Evolutionary conservation across 1,284 basidiomycete genomes (phyloP).

Genomic region (Cryptococcus sp.): DNA sequence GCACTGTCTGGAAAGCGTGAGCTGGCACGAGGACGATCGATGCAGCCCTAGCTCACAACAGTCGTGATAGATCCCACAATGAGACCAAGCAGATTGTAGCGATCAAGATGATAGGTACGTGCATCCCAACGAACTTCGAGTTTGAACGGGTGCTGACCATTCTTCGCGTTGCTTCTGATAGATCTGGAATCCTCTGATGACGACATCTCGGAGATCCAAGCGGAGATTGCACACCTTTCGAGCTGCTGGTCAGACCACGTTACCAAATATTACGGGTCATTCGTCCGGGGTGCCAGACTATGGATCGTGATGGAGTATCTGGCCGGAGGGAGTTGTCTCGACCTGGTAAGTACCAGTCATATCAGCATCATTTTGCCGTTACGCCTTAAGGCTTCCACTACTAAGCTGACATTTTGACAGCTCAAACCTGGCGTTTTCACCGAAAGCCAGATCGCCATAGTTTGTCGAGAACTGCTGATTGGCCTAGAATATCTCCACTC

Average conservation of each 20-base stretch:
- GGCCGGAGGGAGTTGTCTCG: constrained; percentile 95
- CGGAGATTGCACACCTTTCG: constrained; percentile 93
- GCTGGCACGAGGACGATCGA: constrained; percentile 17
- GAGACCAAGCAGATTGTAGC: constrained; percentile 92
- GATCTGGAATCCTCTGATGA: constrained; percentile 73
- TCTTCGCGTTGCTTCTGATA: constrained; percentile 6
- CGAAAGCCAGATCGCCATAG: constrained; percentile 89
- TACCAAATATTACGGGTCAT: constrained; percentile 94
- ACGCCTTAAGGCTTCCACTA: neutral
- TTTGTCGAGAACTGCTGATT: constrained; percentile 89
- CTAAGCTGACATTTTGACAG: constrained; percentile 28
- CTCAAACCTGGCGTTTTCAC: constrained; percentile 87
- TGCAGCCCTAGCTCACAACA: constrained; percentile 12
- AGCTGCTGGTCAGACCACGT: constrained; percentile 96
- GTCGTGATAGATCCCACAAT: constrained; percentile 67
- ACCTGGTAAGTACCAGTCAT: constrained; percentile 60
- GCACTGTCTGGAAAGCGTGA: constrained; percentile 89
- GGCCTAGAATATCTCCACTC: constrained; percentile 92
- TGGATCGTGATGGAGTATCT: constrained; percentile 99
- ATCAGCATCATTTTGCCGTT: neutral
- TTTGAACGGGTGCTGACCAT: neutral
- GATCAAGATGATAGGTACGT: constrained; percentile 92
- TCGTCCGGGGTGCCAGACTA: constrained; percentile 93
- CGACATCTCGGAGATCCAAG: constrained; percentile 95
- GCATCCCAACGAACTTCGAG: neutral